These are phyloP conservation scores for Ceratobasidium sp. DNA, from an alignment of 1,284 basidiomycete genomes.

Conservation along the genomic window DNA sequence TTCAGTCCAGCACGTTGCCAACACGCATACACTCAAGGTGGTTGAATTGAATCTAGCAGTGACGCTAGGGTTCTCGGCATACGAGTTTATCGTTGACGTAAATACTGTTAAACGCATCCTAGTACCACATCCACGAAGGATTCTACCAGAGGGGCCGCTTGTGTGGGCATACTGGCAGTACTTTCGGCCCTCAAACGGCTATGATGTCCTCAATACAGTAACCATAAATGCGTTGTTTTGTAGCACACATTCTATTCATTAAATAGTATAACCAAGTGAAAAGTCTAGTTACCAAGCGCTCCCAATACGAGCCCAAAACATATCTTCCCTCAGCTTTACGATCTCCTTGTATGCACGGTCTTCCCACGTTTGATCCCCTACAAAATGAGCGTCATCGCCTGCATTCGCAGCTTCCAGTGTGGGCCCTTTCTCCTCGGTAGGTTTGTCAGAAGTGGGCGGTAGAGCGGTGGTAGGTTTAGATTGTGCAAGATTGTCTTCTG, in stretches of 20 bases:
- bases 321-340: conserved; percentile 83
- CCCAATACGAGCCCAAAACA: conserved; percentile 91
- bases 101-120: no score
- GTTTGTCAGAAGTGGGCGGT: neutral
- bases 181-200: no score
- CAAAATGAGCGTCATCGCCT: conserved; percentile 60
- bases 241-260: conserved; percentile 18
- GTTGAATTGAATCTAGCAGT: no score
- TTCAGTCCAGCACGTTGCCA: no score
- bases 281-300: conserved; percentile 61
- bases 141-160: no score
- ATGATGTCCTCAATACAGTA: no score
- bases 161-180: no score
- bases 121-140: no score
- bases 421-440: conserved; percentile 17
- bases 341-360: conserved; percentile 91
- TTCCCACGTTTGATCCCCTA: conserved; percentile 85
- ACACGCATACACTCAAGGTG: no score
- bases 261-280: neutral
- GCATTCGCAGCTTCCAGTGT: conserved; percentile 55
- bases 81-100: no score
- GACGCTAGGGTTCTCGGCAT: no score
- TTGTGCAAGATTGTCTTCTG: conserved; percentile 45
- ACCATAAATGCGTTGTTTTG: neutral
- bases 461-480: conserved; percentile 43